phyloP scores from a whole-genome alignment of 306 rosid genomes.

The Nissolia schottii region DNA sequence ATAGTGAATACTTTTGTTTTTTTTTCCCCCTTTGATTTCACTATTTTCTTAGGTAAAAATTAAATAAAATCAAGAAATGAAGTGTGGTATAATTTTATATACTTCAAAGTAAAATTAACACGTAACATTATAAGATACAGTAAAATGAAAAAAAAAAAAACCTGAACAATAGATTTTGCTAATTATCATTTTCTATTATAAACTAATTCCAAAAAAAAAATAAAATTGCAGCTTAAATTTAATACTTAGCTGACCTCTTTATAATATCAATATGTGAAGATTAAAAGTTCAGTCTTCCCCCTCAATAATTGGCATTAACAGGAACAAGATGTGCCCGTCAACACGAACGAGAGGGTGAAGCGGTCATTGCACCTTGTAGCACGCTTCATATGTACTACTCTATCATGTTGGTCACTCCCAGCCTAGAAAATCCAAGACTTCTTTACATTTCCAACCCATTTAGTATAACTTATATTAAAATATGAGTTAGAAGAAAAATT shows the following conservation, averaged over 20 bases:
- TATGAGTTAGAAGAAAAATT: too few species aligned
- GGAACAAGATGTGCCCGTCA: neutral
- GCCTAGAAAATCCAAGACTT: constrained; percentile 58
- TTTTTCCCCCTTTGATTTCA: too few species aligned
- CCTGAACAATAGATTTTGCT: too few species aligned
- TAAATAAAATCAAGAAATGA: too few species aligned
- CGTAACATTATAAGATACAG: too few species aligned
- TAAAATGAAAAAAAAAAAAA: neutral
- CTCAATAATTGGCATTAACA: neutral
- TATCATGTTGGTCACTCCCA: neutral
- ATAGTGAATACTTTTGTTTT: too few species aligned
- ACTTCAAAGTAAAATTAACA: too few species aligned
- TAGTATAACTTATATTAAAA: too few species aligned
- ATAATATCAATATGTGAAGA: neutral
- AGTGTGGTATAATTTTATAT: too few species aligned
- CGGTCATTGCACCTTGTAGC: constrained; percentile 17
- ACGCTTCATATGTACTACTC: constrained; percentile 22
- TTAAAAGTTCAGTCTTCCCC: neutral
- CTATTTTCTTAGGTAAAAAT: too few species aligned
- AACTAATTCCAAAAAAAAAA: neutral
- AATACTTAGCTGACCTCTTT: neutral
- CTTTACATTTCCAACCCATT: too few species aligned
- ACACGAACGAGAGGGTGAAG: constrained; percentile 14
- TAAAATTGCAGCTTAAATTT: neutral
- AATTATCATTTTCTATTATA: too few species aligned